phyloP scores from a whole-genome alignment of 164 flowering plant genomes.

The Protea cynaroides region DNA sequence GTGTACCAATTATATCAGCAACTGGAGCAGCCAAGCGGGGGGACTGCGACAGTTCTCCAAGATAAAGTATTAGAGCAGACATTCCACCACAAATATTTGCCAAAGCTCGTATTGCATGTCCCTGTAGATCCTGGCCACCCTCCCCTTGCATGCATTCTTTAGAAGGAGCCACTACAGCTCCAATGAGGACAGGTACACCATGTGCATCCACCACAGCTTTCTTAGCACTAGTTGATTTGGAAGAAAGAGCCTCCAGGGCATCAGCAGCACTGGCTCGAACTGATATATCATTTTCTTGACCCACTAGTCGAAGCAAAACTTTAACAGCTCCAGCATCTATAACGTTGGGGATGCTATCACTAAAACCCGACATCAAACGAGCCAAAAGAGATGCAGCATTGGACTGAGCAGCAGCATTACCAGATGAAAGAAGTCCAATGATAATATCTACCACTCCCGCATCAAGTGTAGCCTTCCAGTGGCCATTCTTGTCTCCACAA shows the following conservation, averaged over 20 bases:
- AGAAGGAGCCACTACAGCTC: constrained; percentile 86
- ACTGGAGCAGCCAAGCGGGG: constrained; percentile 75
- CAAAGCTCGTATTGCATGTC: constrained; percentile 63
- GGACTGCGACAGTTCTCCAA: constrained; percentile 74
- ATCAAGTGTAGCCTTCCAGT: constrained; percentile 73
- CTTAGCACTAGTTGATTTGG: constrained; percentile 55
- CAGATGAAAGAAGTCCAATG: constrained; percentile 71
- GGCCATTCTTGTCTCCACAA: constrained; percentile 80
- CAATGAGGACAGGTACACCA: constrained; percentile 65
- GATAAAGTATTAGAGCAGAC: constrained; percentile 57
- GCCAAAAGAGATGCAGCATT: constrained; percentile 93
- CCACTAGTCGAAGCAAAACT: constrained; percentile 54
- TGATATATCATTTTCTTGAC: constrained; percentile 57
- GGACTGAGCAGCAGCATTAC: constrained; percentile 64
- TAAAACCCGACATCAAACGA: constrained; percentile 62
- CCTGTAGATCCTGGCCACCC: constrained; percentile 54
- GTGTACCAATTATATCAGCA: constrained; percentile 87
- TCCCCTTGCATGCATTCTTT: constrained; percentile 85
- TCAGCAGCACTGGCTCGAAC: constrained; percentile 89
- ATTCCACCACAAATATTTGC: constrained; percentile 83
- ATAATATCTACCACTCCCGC: constrained; percentile 83
- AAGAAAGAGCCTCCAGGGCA: constrained; percentile 77
- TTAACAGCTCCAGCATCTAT: constrained; percentile 70
- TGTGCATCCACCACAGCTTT: constrained; percentile 54
- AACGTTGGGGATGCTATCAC: constrained; percentile 73